Base-by-base conservation (phyloP, 805 yeast species). In the Saccharomycodes ludwigii region DNA sequence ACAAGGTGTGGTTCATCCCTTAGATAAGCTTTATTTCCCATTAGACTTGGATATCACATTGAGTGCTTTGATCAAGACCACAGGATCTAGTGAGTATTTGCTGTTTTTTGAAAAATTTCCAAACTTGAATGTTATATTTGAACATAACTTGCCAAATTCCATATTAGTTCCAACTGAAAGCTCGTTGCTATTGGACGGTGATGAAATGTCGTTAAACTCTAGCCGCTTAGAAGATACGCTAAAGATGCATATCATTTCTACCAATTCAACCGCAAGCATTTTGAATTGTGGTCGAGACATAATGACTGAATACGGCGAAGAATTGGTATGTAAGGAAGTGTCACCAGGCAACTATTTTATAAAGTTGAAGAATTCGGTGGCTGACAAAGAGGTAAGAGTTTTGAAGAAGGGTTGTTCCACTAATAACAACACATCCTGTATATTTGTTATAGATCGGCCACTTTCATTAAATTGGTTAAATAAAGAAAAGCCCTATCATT, bases 1-100 rank as follows among this genome's bases (percentile, higher is more conserved):
- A 40, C 78, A 80, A 49, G 97, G 97, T 2, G 94, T 86, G 0
- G 71, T 80, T 1, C 95, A 83, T 48, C 73, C 86, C 2, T 58
- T 80, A 9, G 58, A 65, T 22, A 52, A 64, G 4, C 59, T 81
- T 1, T 40, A 70, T 3, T 55, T 81, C 11, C 94, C 95, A 0
- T 50, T 56, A 0, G 52, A 58, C 16, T 50, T 86, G 19, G 50
- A 61, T 5, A 66, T 86, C 3, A 46, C 74, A 0, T 51, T 77
- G 8, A 29, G 37, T 3, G 77, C 83, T 33, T 60, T 86, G 32
- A 56, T 84, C 6, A 46, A 46, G 3, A 63, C 80, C 0, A 70
- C 78, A 2, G 68, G 65, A 14, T 64, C 74, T 20, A 39, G 47
- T 0, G 51, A 59, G 3, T 68, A 75, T 40, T 29, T 62, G 13